Base-by-base conservation (phyloP, 2,329 filamentous ascomycete genomes). In the Coniochaeta sp. region DNA sequence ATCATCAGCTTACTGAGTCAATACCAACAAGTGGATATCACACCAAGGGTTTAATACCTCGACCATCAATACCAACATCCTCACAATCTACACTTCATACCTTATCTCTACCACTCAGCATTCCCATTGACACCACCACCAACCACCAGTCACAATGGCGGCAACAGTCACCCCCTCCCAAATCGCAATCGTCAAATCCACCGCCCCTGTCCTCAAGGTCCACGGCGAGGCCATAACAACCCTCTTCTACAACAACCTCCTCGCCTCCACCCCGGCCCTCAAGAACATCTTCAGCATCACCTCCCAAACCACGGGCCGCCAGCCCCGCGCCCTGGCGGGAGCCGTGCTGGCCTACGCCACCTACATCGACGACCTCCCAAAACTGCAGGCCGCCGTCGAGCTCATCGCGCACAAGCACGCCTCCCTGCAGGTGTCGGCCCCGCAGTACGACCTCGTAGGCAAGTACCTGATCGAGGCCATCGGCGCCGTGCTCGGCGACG, bases 321-420 rank as follows among this genome's bases (percentile, higher is more conserved):
- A 91, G 64, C 77, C 85, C 4, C 72, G 74, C n/a, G 86, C 87
- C 2, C 78, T 91, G 6, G 86, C 87, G 10, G 75, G 72, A 35
- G 76, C 87, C 1, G 78, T 92, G 6, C 80, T 86, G 58, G 85
- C 85, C 51, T 91, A 91, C 61, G 87, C 88, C 48, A 71, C 75
- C 30, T 76, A 89, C 66, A 86, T 91, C 61, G 85, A 89, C 65
- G 77, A 89, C 62, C 75, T 89, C 0, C 77, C 75, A 46, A 78
- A 72, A 18, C 73, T 91, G 4, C 65, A 65, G 12, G 73, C 78
- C 28, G 71, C 70, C 30, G 72, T 81, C 13, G 83, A 89, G 65
- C 79, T 84, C 60, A 90, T 92, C 57, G 85, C 83, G 52, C 81
- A 90, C 61, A 91, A 90, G 70, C 87, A 91, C 62, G 85, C 77